phyloP scores from a whole-genome alignment of 2,329 filamentous ascomycete genomes.

The Trichoderma atrobrunneum region DNA sequence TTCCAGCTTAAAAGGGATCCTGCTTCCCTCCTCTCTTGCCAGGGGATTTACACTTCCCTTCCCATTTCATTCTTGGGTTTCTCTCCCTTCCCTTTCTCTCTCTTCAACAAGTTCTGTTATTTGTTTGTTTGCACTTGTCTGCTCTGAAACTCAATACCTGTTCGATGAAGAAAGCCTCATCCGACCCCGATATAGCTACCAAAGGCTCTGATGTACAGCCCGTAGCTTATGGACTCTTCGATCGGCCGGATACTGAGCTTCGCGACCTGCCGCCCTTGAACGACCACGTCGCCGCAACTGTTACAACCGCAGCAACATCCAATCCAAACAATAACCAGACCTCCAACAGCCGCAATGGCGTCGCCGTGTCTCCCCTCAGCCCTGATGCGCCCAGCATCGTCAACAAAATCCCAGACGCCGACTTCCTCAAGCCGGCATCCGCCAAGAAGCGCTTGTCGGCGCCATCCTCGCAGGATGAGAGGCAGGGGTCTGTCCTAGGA shows the following conservation, averaged over 20 bases:
- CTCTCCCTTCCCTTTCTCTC: not conserved
- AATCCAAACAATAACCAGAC: slow-evolving; percentile 26
- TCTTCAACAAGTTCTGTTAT: not conserved
- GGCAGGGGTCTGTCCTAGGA: slow-evolving; percentile 57
- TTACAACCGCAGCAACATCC: not conserved
- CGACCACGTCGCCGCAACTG: slow-evolving; percentile 1
- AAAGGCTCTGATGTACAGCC: slow-evolving; percentile 54
- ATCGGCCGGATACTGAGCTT: slow-evolving; percentile 34
- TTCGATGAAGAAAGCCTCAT: slow-evolving; percentile 63
- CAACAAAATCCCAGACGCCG: slow-evolving; percentile 24
- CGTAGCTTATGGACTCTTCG: slow-evolving; percentile 53
- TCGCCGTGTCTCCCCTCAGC: not conserved
- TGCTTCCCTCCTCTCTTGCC: not conserved
- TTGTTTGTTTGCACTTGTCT: not conserved
- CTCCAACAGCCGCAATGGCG: slow-evolving; percentile 28
- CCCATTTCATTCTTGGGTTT: not conserved
- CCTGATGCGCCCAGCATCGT: slow-evolving; percentile 15
- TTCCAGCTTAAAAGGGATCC: slow-evolving; percentile 7
- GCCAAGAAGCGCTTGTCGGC: slow-evolving; percentile 32
- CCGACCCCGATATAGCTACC: slow-evolving; percentile 55
- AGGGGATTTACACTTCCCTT: not conserved
- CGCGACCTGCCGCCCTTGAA: slow-evolving; percentile 13
- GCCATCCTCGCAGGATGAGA: slow-evolving; percentile 50
- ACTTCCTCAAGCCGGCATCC: slow-evolving; percentile 23
- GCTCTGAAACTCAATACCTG: slow-evolving; percentile 30